These are phyloP conservation scores for Colletotrichum sp. DNA, from an alignment of 2,329 filamentous ascomycete species.

Conservation along the genomic window DNA sequence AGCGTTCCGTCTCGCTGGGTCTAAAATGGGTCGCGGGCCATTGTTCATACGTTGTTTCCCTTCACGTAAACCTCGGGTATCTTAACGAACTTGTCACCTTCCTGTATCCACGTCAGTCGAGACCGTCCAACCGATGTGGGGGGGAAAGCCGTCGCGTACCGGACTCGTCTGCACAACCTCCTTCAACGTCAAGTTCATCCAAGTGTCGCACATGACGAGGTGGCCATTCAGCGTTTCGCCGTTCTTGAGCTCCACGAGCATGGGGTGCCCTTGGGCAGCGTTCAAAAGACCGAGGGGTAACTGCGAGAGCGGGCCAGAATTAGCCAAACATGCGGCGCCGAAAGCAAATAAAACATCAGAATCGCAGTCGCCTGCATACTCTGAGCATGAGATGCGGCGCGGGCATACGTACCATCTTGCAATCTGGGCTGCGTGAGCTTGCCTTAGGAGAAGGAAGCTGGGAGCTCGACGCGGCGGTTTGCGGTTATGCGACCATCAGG, in stretches of 20 bases:
- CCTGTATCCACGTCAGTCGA: slow-evolving; percentile 50
- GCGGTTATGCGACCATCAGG: slow-evolving; percentile 10
- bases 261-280: slow-evolving; percentile 95
- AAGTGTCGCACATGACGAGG: slow-evolving; percentile 95
- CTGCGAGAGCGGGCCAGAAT: slow-evolving; percentile 39
- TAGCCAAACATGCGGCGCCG: not conserved
- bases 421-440: slow-evolving; percentile 13
- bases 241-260: slow-evolving; percentile 97
- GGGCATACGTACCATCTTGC: slow-evolving; percentile 10
- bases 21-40: no score
- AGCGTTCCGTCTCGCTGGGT: not conserved
- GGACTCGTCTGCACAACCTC: slow-evolving; percentile 97
- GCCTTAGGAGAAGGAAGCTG: slow-evolving; percentile 8
- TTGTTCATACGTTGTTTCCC: slow-evolving; percentile 83
- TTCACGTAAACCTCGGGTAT: slow-evolving; percentile 95
- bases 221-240: slow-evolving; percentile 97
- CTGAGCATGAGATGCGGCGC: not conserved
- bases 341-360: not conserved
- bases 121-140: not conserved
- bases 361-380: not conserved
- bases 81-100: slow-evolving; percentile 92
- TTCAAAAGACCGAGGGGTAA: slow-evolving; percentile 84
- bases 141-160: slow-evolving; percentile 42
- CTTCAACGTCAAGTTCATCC: slow-evolving; percentile 98
- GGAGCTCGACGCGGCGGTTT: slow-evolving; percentile 7